phyloP scores from a whole-genome alignment of 176 grass and related monocot genomes.

The Bonia amplexicaulis region DNA sequence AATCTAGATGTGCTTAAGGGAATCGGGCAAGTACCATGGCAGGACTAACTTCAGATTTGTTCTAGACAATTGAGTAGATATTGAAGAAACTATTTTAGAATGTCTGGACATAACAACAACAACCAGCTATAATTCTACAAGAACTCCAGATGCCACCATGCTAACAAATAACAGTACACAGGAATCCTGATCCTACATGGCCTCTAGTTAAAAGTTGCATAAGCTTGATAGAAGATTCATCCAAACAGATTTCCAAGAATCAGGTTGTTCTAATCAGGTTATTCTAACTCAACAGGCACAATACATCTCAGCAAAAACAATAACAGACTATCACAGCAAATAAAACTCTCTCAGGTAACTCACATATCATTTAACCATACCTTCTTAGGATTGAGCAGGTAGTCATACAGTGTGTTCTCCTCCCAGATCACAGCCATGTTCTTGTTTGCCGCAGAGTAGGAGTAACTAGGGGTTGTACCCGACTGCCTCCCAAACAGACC shows the following conservation, averaged over 20 bases:
- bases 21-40: not conserved
- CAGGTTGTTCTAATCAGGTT: not conserved
- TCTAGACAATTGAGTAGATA: not conserved
- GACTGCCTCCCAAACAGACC: constrained; percentile 94
- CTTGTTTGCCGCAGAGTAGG: constrained; percentile 81
- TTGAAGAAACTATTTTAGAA: not conserved
- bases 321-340: not conserved
- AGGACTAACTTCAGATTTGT: not conserved
- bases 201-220: not conserved
- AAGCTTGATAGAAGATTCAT: not conserved
- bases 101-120: not conserved
- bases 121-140: not conserved
- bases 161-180: not conserved
- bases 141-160: not conserved
- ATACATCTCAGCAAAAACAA: too few species aligned
- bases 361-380: constrained; percentile 11
- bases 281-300: not conserved
- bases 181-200: not conserved
- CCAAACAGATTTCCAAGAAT: not conserved
- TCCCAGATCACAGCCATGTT: constrained; percentile 88
- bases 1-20: not conserved
- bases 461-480: constrained; percentile 73
- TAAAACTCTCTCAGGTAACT: not conserved
- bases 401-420: constrained; percentile 74
- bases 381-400: constrained; percentile 90